Evolutionary conservation across 495 filamentous ascomycete genomes (phyloP).

Genomic region (Collariella sp.): DNA sequence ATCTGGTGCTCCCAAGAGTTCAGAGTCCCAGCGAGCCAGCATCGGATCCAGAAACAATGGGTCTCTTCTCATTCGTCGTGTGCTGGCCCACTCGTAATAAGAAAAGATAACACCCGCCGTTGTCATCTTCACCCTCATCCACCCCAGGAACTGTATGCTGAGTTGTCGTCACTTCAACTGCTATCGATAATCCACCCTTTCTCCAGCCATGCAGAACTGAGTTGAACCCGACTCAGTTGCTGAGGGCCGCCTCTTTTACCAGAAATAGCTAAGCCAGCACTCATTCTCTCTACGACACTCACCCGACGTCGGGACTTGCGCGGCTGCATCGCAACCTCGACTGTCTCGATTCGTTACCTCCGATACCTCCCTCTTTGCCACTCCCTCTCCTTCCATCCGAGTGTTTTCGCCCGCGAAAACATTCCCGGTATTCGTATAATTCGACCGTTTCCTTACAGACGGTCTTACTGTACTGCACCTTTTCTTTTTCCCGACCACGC

Average conservation of each 20-base stretch:
- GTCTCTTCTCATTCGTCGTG: neutral
- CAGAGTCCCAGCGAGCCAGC: too few species aligned
- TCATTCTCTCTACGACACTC: too few species aligned
- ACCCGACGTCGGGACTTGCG: too few species aligned
- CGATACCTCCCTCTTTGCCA: neutral
- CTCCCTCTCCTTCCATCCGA: neutral
- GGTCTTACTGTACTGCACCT: neutral
- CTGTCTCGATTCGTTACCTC: neutral
- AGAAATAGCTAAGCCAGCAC: too few species aligned
- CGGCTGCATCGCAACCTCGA: too few species aligned
- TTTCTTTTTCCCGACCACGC: neutral
- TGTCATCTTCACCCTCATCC: neutral
- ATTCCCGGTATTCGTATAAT: neutral
- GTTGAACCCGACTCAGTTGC: too few species aligned
- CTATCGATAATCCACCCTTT: neutral
- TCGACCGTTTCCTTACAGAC: neutral
- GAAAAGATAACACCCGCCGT: constrained; percentile 9
- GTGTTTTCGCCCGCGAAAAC: neutral
- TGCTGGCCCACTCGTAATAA: constrained; percentile 11
- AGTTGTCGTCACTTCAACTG: neutral
- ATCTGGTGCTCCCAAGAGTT: constrained; percentile 13
- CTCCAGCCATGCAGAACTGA: too few species aligned
- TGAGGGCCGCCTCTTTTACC: too few species aligned
- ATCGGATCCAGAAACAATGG: constrained; percentile 10
- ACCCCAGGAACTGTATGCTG: neutral